A percentile compares a stretch with the other conserved stretches of the same genome.
Evolutionary conservation across 2,329 filamentous ascomycete species (phyloP).

Genomic region (Nemania sp.): DNA sequence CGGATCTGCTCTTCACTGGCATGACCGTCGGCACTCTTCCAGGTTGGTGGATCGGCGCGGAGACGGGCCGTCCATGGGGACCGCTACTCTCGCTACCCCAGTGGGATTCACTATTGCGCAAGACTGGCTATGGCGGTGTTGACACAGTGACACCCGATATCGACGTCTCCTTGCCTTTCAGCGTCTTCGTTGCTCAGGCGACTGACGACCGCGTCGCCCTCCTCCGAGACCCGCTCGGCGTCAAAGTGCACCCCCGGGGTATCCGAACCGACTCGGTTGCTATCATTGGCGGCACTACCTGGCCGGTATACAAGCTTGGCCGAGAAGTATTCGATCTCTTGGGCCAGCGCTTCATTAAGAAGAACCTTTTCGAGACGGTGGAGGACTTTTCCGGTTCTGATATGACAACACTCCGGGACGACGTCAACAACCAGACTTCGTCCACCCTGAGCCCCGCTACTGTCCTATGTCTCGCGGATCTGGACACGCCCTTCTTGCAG

Average conservation of each 20-base stretch:
- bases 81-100: neutral
- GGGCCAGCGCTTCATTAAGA: neutral
- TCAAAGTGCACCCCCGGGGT: neutral
- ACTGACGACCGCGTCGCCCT: conserved; percentile 30
- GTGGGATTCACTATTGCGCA: neutral
- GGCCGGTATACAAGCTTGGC: neutral
- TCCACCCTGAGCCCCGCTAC: neutral
- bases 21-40: neutral
- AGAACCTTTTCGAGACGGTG: neutral
- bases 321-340: neutral
- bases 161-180: neutral
- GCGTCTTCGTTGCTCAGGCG: conserved; percentile 40
- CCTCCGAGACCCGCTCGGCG: conserved; percentile 4
- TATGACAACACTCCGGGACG: neutral
- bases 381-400: neutral
- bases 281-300: conserved; percentile 7
- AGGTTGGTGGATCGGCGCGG: neutral
- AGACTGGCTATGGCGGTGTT: neutral
- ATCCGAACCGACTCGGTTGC: conserved; percentile 9
- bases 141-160: neutral
- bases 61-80: neutral
- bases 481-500: conserved; percentile 36
- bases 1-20: no score
- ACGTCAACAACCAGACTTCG: neutral
- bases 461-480: conserved; percentile 31